These are phyloP conservation scores for Chara braunii DNA, from an alignment of 139 green algal genomes.

Conservation along the genomic window DNA sequence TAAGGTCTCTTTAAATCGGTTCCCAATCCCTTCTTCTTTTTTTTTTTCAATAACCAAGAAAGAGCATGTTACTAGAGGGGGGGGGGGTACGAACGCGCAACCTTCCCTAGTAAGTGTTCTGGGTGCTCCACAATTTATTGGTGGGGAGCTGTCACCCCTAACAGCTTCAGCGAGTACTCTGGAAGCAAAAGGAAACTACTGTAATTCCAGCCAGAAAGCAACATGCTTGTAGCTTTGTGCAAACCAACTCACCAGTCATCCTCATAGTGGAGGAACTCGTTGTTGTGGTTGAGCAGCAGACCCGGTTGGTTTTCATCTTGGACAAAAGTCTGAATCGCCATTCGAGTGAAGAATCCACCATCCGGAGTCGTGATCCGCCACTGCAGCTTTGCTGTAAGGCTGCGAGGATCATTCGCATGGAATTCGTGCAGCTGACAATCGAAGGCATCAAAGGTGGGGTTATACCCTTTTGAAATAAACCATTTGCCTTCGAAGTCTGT, in stretches of 20 bases:
- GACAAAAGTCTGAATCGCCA: conserved; percentile 63
- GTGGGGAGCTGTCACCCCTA: too few relatives aligned
- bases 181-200: too few relatives aligned
- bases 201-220: too few relatives aligned
- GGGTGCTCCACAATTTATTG: too few relatives aligned
- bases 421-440: conserved; percentile 64
- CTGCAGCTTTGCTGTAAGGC: conserved; percentile 17
- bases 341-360: conserved; percentile 66
- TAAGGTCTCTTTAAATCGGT: too few relatives aligned
- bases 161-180: too few relatives aligned
- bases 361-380: conserved; percentile 50
- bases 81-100: too few relatives aligned
- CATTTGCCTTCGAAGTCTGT: conserved; percentile 63
- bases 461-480: conserved; percentile 81
- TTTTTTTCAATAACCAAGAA: too few relatives aligned
- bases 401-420: not conserved
- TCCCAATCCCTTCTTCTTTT: too few relatives aligned
- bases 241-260: conserved; percentile 62
- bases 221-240: too few relatives aligned
- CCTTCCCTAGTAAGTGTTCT: too few relatives aligned
- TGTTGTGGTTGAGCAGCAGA: conserved; percentile 65
- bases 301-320: conserved; percentile 47
- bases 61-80: too few relatives aligned
- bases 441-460: conserved; percentile 79
- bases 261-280: conserved; percentile 78